A percentile compares a stretch with the other conserved stretches of the same genome.
phyloP scores from a whole-genome alignment of 1,284 basidiomycete species.

The Sanghuangporus weigelae region DNA sequence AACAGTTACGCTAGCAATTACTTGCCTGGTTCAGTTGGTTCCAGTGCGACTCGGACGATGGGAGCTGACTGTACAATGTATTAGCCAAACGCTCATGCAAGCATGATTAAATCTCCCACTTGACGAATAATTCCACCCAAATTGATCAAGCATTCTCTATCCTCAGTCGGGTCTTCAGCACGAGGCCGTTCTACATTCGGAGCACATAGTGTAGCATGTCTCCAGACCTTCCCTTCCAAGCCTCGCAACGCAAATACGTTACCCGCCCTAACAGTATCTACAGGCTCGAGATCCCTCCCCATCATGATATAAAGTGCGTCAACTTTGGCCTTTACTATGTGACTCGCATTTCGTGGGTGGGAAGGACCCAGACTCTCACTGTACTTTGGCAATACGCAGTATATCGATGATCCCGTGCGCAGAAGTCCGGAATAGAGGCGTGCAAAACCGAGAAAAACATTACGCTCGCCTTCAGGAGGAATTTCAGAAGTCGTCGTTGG shows the following conservation, averaged over 20 bases:
- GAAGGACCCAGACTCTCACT: slow-evolving; percentile 57
- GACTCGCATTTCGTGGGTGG: slow-evolving; percentile 69
- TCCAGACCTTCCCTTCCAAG: slow-evolving; percentile 84
- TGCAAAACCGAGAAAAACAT: slow-evolving; percentile 86
- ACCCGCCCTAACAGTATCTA: slow-evolving; percentile 85
- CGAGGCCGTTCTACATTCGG: slow-evolving; percentile 42
- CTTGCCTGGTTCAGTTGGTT: slow-evolving; percentile 71
- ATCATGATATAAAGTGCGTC: slow-evolving; percentile 95
- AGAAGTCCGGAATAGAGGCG: slow-evolving; percentile 91
- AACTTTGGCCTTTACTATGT: slow-evolving; percentile 60
- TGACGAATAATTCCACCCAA: slow-evolving; percentile 72
- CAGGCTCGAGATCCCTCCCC: slow-evolving; percentile 88
- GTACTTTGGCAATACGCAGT: slow-evolving; percentile 89
- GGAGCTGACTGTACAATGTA: slow-evolving; percentile 58
- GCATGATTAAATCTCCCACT: slow-evolving; percentile 39
- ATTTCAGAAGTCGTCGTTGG: slow-evolving; percentile 21
- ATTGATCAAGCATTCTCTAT: slow-evolving; percentile 68
- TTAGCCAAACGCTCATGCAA: slow-evolving; percentile 1
- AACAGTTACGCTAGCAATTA: not conserved
- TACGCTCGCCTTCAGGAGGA: slow-evolving; percentile 31
- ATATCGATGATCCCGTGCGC: slow-evolving; percentile 57
- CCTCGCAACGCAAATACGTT: slow-evolving; percentile 95
- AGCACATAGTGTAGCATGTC: slow-evolving; percentile 88
- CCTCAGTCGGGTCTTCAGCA: slow-evolving; percentile 32
- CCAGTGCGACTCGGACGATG: slow-evolving; percentile 94